Percentiles rank a stretch among this genome's conserved stretches.
Conservation (phyloP, 2,329 filamentous ascomycete genomes). For the Thelonectria blattea region DNA sequence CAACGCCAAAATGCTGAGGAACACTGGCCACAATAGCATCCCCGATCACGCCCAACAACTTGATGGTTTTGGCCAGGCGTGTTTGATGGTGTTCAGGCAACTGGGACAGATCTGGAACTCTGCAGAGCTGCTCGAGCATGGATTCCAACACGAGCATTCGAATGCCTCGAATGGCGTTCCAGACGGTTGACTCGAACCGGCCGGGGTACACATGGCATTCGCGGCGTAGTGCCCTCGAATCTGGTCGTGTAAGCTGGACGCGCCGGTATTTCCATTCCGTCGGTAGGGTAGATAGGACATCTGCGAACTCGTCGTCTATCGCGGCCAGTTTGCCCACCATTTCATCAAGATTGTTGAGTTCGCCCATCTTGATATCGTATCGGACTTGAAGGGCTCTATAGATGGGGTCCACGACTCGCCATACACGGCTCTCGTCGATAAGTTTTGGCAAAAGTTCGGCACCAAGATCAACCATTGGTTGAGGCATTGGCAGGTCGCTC, state of each 20-base stretch:
- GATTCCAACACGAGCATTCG: conserved; percentile 57
- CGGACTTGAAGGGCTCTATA: conserved; percentile 54
- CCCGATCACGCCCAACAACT: conserved; percentile 47
- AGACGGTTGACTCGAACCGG: conserved; percentile 53
- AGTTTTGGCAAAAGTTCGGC: conserved; percentile 47
- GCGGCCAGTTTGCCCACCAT: conserved; percentile 46
- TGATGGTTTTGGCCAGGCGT: conserved; percentile 46
- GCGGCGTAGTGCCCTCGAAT: conserved; percentile 50
- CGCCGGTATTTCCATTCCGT: conserved; percentile 50
- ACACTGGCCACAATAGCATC: conserved; percentile 53
- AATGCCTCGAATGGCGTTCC: conserved; percentile 55
- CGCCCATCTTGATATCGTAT: conserved; percentile 51
- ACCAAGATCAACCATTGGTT: conserved; percentile 54
- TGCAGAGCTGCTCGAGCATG: conserved; percentile 50
- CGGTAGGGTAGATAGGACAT: conserved; percentile 47
- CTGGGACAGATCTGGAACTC: conserved; percentile 28
- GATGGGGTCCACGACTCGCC: conserved; percentile 51
- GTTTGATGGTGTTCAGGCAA: conserved; percentile 43
- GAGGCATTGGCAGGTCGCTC: conserved; percentile 54
- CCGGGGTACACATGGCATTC: conserved; percentile 54
- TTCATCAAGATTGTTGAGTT: conserved; percentile 44
- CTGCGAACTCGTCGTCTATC: conserved; percentile 52
- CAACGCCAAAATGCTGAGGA: conserved; percentile 57
- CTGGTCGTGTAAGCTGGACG: conserved; percentile 46
- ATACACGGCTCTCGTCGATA: conserved; percentile 47